Base-by-base conservation (phyloP, 495 filamentous ascomycete genomes). In the Podospora sp. region DNA sequence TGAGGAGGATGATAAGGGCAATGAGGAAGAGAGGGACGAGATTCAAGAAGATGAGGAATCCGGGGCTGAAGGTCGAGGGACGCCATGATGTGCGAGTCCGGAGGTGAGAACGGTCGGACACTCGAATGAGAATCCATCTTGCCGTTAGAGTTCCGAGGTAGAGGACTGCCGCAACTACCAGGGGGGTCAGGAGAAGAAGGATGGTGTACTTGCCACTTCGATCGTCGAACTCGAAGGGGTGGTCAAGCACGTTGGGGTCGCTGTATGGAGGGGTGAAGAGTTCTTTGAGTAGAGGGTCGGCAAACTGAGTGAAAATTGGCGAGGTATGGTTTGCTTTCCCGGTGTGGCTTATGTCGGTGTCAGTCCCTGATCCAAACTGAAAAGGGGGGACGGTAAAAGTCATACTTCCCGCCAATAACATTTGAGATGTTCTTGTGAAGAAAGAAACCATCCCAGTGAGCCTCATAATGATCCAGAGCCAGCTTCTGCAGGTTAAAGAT, bases 261-360 rank as follows among this genome's bases (percentile, higher is more conserved):
- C 60, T 62, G 20, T 24, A 18, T 7, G 60, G 40, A 27, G 60
- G 60, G 2, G 27, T 62, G 60, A 62, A 62, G 8, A 62, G 60
- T 46, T 25, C 33, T 5, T 62, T 6, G 2, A 62, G 33, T 2
- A 62, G 3, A 5, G 60, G 60, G 6, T n/a, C 3, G 14, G 60
- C 5, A 50, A 62, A 62, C 6, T 50, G 5, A 35, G 60, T 62
- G 21, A 50, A 62, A 5, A 62, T 46, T 1, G 60, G 60, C 33
- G n/a, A 20, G 18, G 14, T 40, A 6, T 50, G 60, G 33, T n/a
- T 46, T n/a, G 60, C 29, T 9, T 24, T 2, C 2, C 52, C 52
- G 2, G 20, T 55, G 9, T 55, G 52, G 52, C 20, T 55, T n/a
- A n/a, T n/a, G 2, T 22, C 6, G 52, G 14, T 46, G 40, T 46